A percentile compares a stretch with the other conserved stretches of the same genome.
Conservation (phyloP, 768 basidiomycete species). For the Lepiota subincarnata region DNA sequence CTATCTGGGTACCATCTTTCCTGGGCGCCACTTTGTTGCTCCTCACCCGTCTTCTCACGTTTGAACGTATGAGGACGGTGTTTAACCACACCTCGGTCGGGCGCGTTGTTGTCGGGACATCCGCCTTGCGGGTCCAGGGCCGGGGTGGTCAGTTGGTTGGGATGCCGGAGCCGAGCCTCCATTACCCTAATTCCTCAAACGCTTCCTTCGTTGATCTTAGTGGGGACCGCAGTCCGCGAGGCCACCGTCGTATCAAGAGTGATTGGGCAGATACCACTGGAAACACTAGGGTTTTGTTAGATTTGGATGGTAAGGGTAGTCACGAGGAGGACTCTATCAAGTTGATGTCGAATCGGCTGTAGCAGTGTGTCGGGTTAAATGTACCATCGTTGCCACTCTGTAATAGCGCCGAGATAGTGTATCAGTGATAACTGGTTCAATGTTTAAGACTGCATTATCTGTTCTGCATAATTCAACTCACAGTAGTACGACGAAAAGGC, state of each 20-base stretch:
- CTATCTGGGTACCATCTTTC: constrained; percentile 7
- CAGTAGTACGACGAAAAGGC: too few relatives aligned
- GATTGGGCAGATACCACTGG: background rate
- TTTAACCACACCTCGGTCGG: constrained; percentile 6
- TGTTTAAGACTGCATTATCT: too few relatives aligned
- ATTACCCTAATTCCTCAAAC: background rate
- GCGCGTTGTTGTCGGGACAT: constrained; percentile 4
- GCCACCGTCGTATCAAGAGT: background rate
- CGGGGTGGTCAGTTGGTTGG: background rate
- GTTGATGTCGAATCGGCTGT: background rate
- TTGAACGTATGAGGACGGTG: constrained; percentile 1
- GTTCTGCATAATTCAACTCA: too few relatives aligned
- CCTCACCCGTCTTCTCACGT: constrained; percentile 6
- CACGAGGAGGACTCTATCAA: constrained; percentile 3
- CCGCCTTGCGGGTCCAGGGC: background rate
- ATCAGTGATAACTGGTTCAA: too few relatives aligned
- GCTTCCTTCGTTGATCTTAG: background rate
- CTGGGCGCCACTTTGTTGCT: background rate
- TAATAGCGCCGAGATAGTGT: too few relatives aligned
- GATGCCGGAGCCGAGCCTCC: background rate
- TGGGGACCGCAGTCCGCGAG: background rate
- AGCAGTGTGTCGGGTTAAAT: too few relatives aligned
- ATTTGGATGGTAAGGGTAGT: background rate
- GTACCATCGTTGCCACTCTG: too few relatives aligned
- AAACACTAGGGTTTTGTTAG: background rate